Evolutionary conservation across 352 stramenopile genomes (phyloP).

Genomic region (Phytophthora gonapodyides): DNA sequence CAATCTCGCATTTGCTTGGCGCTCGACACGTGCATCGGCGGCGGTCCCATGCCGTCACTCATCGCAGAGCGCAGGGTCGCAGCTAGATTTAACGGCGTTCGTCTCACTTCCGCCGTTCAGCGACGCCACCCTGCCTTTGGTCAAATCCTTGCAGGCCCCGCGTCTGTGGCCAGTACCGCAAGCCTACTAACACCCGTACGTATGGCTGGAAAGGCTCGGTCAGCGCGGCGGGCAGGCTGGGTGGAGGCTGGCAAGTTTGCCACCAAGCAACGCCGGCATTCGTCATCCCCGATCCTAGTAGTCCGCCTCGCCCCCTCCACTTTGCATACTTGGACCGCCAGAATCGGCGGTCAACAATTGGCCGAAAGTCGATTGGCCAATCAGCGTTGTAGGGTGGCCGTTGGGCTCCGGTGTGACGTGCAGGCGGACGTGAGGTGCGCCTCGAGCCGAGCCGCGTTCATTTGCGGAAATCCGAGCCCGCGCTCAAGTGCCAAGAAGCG

Average conservation of each 20-base stretch:
- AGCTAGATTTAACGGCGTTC: constrained; percentile 7
- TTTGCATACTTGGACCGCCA: constrained; percentile 29
- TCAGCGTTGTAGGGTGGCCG: constrained; percentile 26
- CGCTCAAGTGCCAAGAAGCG: constrained; percentile 29
- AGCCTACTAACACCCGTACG: not conserved
- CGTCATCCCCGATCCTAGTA: no score
- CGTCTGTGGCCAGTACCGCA: constrained; percentile 22
- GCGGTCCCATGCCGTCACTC: not conserved
- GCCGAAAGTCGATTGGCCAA: constrained; percentile 14
- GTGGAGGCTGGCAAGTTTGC: not conserved
- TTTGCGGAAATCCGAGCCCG: constrained; percentile 34
- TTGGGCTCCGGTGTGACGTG: constrained; percentile 23
- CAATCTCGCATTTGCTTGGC: constrained; percentile 8
- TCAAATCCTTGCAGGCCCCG: constrained; percentile 13
- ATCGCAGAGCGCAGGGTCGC: not conserved
- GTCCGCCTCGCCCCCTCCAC: constrained; percentile 8
- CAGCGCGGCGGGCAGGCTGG: not conserved
- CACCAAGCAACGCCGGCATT: no score
- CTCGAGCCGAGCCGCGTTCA: constrained; percentile 2
- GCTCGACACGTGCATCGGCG: not conserved
- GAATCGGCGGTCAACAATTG: constrained; percentile 28
- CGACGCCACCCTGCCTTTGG: constrained; percentile 11
- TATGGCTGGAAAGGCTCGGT: constrained; percentile 19
- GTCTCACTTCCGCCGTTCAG: constrained; percentile 3
- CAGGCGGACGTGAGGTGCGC: constrained; percentile 21